phyloP scores from a whole-genome alignment of 2,329 filamentous ascomycete genomes.

The Nemania abortiva region DNA sequence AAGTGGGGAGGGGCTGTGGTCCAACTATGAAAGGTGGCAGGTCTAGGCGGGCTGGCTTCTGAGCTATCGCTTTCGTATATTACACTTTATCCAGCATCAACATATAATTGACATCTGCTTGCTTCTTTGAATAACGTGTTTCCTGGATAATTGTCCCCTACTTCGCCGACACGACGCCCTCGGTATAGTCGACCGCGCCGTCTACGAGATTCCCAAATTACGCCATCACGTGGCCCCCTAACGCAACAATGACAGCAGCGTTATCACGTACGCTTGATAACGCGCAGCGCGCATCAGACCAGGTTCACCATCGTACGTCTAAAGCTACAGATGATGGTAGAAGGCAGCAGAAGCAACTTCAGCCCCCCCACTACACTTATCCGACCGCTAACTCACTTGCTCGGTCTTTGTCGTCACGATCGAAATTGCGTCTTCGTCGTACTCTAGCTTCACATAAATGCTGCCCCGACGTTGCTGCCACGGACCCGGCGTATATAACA shows the following conservation, averaged over 20 bases:
- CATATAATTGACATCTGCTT: no score
- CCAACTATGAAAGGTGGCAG: neutral
- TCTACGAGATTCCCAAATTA: conserved; percentile 1
- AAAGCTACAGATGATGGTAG: neutral
- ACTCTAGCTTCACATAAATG: neutral
- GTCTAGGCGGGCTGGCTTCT: neutral
- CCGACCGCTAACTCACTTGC: conserved; percentile 5
- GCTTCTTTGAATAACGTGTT: neutral
- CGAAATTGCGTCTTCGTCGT: conserved; percentile 1
- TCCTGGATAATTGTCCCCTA: neutral
- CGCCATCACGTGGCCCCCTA: conserved; percentile 8
- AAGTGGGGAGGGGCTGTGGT: no score
- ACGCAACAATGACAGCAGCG: conserved; percentile 1
- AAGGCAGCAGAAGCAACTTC: neutral
- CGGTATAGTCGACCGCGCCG: conserved; percentile 4
- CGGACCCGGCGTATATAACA: neutral
- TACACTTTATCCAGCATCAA: no score
- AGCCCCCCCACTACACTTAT: conserved; percentile 3
- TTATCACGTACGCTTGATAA: conserved; percentile 1
- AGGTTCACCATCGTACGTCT: neutral
- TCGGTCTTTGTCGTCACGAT: conserved; percentile 1
- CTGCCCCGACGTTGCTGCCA: conserved; percentile 1
- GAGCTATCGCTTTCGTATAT: no score
- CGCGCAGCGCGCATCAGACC: neutral
- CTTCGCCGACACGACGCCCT: neutral